These are phyloP conservation scores for Euphorbia schlechtendalii DNA, from an alignment of 441 rosid species.

Conservation along the genomic window DNA sequence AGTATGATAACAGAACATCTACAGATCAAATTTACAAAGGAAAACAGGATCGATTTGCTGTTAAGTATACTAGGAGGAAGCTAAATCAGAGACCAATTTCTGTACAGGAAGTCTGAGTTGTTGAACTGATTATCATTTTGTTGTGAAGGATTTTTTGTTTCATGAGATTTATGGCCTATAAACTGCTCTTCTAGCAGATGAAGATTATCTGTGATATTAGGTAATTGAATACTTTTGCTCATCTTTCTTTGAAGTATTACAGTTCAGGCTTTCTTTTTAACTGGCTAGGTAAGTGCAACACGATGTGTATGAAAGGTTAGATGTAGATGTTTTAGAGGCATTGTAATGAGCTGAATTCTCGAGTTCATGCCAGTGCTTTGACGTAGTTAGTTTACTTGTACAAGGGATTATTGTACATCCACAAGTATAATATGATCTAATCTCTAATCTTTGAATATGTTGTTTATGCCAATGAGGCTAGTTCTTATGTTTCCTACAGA, in stretches of 20 bases:
- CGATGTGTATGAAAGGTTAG: neutral
- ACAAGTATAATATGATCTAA: too few species aligned
- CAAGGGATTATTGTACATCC: too few species aligned
- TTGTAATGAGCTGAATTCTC: too few species aligned
- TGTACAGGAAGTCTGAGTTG: constrained; percentile 9
- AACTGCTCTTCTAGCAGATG: too few species aligned
- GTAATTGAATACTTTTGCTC: neutral
- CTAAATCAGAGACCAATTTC: constrained; percentile 15
- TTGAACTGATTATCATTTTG: constrained; percentile 9
- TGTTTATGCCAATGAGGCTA: too few species aligned
- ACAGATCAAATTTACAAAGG: constrained; percentile 14
- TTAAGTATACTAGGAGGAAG: constrained; percentile 33
- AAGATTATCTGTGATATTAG: too few species aligned
- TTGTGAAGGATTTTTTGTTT: too few species aligned
- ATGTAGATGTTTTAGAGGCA: too few species aligned
- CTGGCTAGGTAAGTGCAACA: neutral
- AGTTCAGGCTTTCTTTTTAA: neutral
- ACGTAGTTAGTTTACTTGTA: too few species aligned
- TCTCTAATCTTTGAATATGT: too few species aligned
- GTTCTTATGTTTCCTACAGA: too few species aligned
- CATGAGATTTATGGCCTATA: neutral
- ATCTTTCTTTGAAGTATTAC: neutral
- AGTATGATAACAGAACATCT: constrained; percentile 23
- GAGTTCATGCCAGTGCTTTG: too few species aligned
- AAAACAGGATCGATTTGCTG: constrained; percentile 28